Evolutionary conservation across 768 basidiomycete genomes (phyloP).

Genomic region (Psilocybe cubensis): DNA sequence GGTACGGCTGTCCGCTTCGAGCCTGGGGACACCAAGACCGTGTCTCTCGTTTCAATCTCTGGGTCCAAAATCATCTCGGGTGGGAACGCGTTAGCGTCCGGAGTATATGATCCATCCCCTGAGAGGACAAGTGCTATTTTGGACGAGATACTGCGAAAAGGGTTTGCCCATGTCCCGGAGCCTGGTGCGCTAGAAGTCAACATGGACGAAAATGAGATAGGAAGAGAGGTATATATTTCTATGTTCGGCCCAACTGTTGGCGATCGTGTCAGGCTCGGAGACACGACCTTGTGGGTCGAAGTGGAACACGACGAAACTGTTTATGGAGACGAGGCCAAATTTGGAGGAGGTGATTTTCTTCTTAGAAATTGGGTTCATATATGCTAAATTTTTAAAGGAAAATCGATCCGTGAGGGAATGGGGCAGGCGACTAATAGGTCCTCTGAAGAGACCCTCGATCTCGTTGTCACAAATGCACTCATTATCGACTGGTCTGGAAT

Average conservation of each 20-base stretch:
- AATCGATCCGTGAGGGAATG: constrained; percentile 96
- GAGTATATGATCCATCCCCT: constrained; percentile 43
- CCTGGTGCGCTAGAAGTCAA: constrained; percentile 58
- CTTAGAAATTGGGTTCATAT: background rate
- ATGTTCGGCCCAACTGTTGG: constrained; percentile 98
- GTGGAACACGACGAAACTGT: constrained; percentile 90
- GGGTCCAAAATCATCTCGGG: constrained; percentile 77
- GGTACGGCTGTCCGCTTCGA: constrained; percentile 98
- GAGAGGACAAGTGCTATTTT: constrained; percentile 51
- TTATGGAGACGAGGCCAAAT: constrained; percentile 97
- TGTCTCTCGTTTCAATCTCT: constrained; percentile 78
- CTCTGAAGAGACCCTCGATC: constrained; percentile 74
- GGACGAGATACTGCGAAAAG: constrained; percentile 50
- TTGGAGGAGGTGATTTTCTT: constrained; percentile 77
- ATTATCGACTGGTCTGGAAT: constrained; percentile 96
- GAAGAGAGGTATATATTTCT: constrained; percentile 77
- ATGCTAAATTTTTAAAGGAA: constrained; percentile 54
- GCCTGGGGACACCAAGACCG: constrained; percentile 86
- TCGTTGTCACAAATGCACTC: constrained; percentile 94
- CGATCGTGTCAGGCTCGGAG: constrained; percentile 86
- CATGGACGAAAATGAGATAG: constrained; percentile 53
- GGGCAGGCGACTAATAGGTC: constrained; percentile 83
- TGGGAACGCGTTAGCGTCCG: constrained; percentile 74
- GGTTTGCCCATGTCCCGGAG: constrained; percentile 74
- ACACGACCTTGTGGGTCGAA: constrained; percentile 89